Base-by-base conservation (phyloP, 768 basidiomycete species). In the Pisolithus sp. region DNA sequence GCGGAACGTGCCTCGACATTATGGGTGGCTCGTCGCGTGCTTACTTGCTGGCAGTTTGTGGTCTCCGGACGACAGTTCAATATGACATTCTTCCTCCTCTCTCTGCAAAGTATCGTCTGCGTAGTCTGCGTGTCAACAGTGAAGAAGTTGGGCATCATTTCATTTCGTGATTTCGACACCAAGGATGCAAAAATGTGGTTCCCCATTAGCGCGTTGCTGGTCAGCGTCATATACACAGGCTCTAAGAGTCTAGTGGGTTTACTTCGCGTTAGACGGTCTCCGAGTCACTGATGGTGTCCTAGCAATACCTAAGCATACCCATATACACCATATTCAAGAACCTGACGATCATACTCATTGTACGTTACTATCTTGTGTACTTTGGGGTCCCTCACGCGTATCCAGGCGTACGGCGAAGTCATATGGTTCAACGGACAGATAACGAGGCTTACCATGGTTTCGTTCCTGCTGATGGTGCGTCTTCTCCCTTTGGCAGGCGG, bases 291-390 rank as follows among this genome's bases (percentile, higher is more conserved):
- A 24, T 46, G 45, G 20, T 20, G 9, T 42, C 12, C 34, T 68
- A 97, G 93, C 96, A 98, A 94, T 92, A 85, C 70, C 76, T 99
- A 46, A 89, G 83, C 57, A 98, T 99, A 69, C 96, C 96, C 0
- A 85, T 97, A 24, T 99, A 97, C 71, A 98, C 96, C 0, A 98
- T 99, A 57, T 98, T 98, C 81, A 99, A 99, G 71, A 99, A 99
- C 67, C 64, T 98, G 62, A 97, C 96, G n/a, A 99, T 98, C 62
- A 98, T 99, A 58, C 79, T 99, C 26, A 98, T 98, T 63, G 94
- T 92, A 57, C 58, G 86, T 75, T 8, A 21, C 30, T 30, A 43
- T 17, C 12, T 20, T 48, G 21, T 24, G 15, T 47, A 18, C 13
- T 51, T 4, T 20, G 6, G 26, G 17, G 39, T 49, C 5, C 46